Conservation (phyloP, 139 green algal species). For the Chlamydomonas urium region DNA sequence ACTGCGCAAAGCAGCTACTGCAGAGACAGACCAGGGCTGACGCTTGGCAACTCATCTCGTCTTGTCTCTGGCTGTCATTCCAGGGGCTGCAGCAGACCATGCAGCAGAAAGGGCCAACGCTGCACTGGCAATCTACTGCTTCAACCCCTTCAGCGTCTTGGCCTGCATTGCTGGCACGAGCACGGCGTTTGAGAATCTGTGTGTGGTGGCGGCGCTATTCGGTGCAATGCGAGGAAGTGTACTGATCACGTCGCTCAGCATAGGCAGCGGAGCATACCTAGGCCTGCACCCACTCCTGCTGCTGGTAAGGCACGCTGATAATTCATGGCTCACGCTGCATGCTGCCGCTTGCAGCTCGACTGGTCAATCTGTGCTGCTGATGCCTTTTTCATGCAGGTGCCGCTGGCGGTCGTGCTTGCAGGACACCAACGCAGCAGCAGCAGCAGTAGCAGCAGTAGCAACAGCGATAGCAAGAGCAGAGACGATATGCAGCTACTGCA, state of each 20-base stretch:
- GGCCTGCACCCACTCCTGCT: constrained; percentile 40
- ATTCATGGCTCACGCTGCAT: background rate
- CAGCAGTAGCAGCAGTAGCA: background rate
- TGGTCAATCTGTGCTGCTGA: background rate
- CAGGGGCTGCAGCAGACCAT: background rate
- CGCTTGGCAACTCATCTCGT: background rate
- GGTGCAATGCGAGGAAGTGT: background rate
- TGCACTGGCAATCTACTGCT: constrained; percentile 33
- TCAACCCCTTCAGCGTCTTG: constrained; percentile 45
- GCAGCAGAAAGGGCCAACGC: background rate
- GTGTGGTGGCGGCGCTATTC: constrained; percentile 25
- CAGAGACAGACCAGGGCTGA: background rate
- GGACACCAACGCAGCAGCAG: background rate
- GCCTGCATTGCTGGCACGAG: constrained; percentile 29
- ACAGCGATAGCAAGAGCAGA: background rate
- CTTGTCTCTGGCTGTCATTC: background rate
- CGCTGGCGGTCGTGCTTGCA: background rate
- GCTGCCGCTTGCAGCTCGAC: background rate
- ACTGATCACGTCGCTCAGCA: constrained; percentile 17
- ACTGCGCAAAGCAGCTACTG: too few species aligned
- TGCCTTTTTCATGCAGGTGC: background rate
- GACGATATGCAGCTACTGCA: background rate
- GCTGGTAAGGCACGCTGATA: constrained; percentile 24
- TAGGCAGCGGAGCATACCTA: constrained; percentile 36
- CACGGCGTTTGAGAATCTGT: constrained; percentile 35